Evolutionary conservation across 1,284 basidiomycete species (phyloP), one percentile per base, ranked within the genome.

Genomic region (Ustilago bromivora): DNA sequence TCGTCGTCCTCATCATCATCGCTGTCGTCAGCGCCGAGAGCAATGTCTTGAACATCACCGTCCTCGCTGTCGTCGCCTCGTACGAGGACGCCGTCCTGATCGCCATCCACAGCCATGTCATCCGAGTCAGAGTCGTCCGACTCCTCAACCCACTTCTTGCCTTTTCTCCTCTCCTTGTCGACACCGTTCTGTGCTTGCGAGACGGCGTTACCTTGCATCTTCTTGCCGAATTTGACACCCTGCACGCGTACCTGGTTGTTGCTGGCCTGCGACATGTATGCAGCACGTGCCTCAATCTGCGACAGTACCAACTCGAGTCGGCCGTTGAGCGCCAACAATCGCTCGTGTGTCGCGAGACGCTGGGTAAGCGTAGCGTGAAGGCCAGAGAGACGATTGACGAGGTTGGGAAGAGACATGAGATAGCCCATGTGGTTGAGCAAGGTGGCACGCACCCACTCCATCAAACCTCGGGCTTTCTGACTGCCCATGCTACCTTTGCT

Each of bases 241-340:
- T 81, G 81, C 8, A 81, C 77, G 19, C 66, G 75, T 4, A 79
- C 49, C 32, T 70, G 57, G 23, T 79, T 80, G 61, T 76, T 66
- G 57, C 64, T 70, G 1, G 76, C 68, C 36, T 77, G 75, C 23
- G 70, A 69, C 55, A 70, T 70, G 62, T 85, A 86, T 59, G 63
- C 86, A 78, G 66, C 84, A 8, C 88, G 91, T 88, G 95, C 90
- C 86, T 96, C 93, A 76, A 98, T 94, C 87, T 98, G 96, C 9
- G 94, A 92, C 51, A 98, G 89, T 4, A 97, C 94, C 87, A 96
- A 92, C 84, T 98, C 96, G 28, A 98, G 89, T 67, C 95, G 91
- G 15, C 96, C 96, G 67, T 91, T 94, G 49, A 99, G 89, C 3
- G 93, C 91, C 9, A 96, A 88, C 15, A 99, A 88, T 63, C 92